phyloP scores from a whole-genome alignment of 768 basidiomycete species.

The Collybiopsis confluens region DNA sequence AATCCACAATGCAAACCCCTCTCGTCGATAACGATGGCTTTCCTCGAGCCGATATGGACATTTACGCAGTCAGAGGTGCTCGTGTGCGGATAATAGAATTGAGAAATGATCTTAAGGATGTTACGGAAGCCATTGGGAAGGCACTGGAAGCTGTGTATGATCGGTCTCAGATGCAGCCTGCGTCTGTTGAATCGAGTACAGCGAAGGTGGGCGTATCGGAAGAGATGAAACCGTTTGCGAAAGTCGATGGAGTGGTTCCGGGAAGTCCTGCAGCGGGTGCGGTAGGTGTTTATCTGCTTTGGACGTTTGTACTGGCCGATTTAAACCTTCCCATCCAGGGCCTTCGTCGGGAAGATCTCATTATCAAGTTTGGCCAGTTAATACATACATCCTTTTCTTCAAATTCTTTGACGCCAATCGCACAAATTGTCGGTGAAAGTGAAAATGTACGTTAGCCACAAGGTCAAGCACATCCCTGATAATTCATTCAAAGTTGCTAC shows the following conservation, averaged over 20 bases:
- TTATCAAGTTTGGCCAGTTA: conserved; percentile 71
- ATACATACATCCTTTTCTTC: conserved; percentile 47
- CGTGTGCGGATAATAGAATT: conserved; percentile 76
- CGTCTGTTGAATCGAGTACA: not conserved
- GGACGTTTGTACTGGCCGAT: not conserved
- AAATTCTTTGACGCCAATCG: conserved; percentile 63
- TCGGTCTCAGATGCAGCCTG: conserved; percentile 20
- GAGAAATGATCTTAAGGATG: conserved; percentile 66
- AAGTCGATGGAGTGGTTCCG: conserved; percentile 76
- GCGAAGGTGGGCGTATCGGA: conserved; percentile 9
- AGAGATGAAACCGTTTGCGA: conserved; percentile 51
- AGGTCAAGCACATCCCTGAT: not conserved
- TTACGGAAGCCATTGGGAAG: conserved; percentile 64
- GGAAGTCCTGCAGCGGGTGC: conserved; percentile 80
- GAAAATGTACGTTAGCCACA: conserved; percentile 61
- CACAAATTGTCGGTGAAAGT: conserved; percentile 64
- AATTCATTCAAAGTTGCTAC: conserved; percentile 5
- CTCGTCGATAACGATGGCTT: conserved; percentile 87
- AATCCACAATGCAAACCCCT: conserved; percentile 62
- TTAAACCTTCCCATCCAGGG: conserved; percentile 43
- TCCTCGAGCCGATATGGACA: conserved; percentile 81
- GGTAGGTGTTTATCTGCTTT: conserved; percentile 38
- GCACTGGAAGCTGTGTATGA: conserved; percentile 71
- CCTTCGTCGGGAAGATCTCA: conserved; percentile 61
- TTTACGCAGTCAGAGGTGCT: conserved; percentile 73